Base-by-base conservation (phyloP, 78 protist genomes). In the Isochrysis galbana region DNA sequence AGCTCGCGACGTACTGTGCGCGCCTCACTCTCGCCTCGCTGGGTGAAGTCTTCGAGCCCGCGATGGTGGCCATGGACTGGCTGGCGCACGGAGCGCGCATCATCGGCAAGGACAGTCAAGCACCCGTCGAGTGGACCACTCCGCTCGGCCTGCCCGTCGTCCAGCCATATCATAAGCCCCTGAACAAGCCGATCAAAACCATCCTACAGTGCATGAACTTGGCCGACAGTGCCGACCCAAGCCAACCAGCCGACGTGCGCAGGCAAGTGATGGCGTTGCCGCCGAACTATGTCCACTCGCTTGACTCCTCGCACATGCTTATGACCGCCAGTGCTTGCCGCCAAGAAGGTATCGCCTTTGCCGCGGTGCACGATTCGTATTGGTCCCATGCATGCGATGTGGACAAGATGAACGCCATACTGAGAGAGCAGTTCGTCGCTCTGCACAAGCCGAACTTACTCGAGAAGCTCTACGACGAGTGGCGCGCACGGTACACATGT, bases 311-410 rank as follows among this genome's bases (percentile, higher is more conserved):
- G 22, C 99, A 98, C 90, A 95, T 97, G 98, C 93, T 97, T 41
- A 41, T 96, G 86, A 98, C 99, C 0, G 98, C 99, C 34, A 0
- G 21, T 21, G 48, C 0, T 17, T 54, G 77, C 80, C 22, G 32
- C 25, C 23, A 45, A 39, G 34, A 44, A 11, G 93, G 91, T 36
- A 67, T 96, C 21, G 77, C 91, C 22, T 97, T 95, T 47, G 98
- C 98, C n/a, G 92, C 98, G 0, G 99, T 98, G 36, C 99, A 98
- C 93, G 99, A 98, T 91, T 89, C 95, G 23, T 98, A 41, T 96
- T 98, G 99, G 99, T 95, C 98, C 5, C 99, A 98, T 90, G 98
- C 99, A 1, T 25, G 90, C 23, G 61, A 77, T 39, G 44, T 95
- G 36, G 96, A 93, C 34, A 5, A 1, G 26, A 89, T 98, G 96